Percentiles rank a stretch among this genome's conserved stretches.
phyloP scores from a whole-genome alignment of 2,329 filamentous ascomycete species.

The Gyromitra esculenta region DNA sequence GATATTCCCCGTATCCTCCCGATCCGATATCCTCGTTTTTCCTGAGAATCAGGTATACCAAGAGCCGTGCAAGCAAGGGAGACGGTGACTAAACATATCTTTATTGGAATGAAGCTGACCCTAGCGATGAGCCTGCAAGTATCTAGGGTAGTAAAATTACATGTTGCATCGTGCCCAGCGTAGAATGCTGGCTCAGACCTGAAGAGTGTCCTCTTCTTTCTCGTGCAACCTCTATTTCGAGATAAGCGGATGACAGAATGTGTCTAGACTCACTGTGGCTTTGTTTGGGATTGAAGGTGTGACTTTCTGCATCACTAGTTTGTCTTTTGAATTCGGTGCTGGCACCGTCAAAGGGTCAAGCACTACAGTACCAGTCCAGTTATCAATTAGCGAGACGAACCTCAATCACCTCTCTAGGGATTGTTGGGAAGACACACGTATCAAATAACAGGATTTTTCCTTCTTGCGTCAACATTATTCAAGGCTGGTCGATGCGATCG shows the following conservation, averaged over 20 bases:
- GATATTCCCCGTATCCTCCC: neutral
- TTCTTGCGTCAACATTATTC: constrained; percentile 33
- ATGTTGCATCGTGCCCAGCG: neutral
- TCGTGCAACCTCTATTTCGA: neutral
- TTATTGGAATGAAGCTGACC: neutral
- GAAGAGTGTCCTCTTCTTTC: constrained; percentile 1
- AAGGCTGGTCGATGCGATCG: constrained; percentile 9
- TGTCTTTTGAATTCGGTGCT: constrained; percentile 1
- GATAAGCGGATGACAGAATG: neutral
- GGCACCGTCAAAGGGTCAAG: neutral
- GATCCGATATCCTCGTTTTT: neutral
- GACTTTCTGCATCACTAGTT: constrained; percentile 7
- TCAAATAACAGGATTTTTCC: constrained; percentile 23
- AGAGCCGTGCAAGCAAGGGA: neutral
- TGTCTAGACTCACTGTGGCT: neutral
- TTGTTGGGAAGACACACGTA: constrained; percentile 13
- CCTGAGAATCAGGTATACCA: too few species aligned
- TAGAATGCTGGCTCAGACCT: neutral
- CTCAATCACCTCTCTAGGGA: neutral
- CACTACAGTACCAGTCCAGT: neutral
- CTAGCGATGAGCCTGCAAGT: neutral
- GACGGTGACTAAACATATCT: neutral
- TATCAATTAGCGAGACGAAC: constrained; percentile 6
- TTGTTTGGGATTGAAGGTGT: neutral
- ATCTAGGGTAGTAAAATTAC: neutral